Conservation (phyloP, 1,284 basidiomycete species). For the Sanguinoderma infundibulare region DNA sequence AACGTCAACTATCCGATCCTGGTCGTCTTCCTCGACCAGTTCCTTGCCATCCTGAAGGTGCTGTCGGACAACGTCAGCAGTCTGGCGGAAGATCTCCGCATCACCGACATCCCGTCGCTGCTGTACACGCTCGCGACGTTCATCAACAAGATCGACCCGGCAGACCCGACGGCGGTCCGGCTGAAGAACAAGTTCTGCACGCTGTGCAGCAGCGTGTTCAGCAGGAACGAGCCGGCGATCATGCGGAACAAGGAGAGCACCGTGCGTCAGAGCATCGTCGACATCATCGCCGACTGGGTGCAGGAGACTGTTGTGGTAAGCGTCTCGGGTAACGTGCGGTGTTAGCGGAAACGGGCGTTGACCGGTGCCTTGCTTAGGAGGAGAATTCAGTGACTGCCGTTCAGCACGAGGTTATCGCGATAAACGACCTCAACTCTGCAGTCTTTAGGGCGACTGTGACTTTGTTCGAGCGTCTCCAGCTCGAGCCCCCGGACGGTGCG, state of each 20-base stretch:
- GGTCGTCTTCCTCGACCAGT: constrained; percentile 79
- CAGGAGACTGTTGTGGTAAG: constrained; percentile 53
- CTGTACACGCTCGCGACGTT: constrained; percentile 69
- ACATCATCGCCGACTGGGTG: constrained; percentile 81
- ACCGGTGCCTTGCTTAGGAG: neutral
- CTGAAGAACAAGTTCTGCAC: constrained; percentile 80
- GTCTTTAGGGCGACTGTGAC: constrained; percentile 75
- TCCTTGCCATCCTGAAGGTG: constrained; percentile 76
- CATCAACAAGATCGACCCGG: constrained; percentile 65
- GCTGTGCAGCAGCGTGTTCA: constrained; percentile 72
- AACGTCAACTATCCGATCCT: constrained; percentile 55
- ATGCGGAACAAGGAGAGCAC: constrained; percentile 69
- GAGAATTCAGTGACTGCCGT: constrained; percentile 1
- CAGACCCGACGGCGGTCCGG: constrained; percentile 63
- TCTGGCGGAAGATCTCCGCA: constrained; percentile 58
- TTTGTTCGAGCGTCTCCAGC: constrained; percentile 76
- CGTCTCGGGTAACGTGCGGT: constrained; percentile 7
- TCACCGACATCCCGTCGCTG: constrained; percentile 72
- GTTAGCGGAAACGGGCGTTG: neutral
- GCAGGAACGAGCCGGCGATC: constrained; percentile 61
- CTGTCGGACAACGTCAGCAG: constrained; percentile 77
- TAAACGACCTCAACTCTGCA: constrained; percentile 74
- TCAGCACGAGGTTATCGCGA: no score
- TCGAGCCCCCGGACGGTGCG: constrained; percentile 66
- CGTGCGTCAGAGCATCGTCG: constrained; percentile 70